A percentile compares a stretch with the other conserved stretches of the same genome.
Conservation (phyloP, 83 land plant genomes). For the Thuja plicata region DNA sequence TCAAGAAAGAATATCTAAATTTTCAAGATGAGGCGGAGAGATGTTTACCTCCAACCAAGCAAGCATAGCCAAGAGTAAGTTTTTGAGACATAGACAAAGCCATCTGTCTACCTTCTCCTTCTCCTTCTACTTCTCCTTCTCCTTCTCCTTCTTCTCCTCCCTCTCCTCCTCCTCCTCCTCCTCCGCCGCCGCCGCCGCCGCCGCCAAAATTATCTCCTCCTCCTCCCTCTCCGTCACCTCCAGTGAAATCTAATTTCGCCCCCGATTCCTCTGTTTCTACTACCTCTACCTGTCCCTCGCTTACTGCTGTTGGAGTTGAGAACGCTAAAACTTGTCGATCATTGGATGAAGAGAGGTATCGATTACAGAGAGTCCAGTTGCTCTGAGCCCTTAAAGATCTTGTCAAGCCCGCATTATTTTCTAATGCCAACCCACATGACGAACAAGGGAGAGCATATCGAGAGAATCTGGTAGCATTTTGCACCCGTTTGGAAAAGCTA, state of each 20-base stretch:
- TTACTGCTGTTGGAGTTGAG: not conserved
- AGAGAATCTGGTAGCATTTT: not conserved
- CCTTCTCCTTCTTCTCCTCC: conserved; percentile 11
- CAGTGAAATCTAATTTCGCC: not conserved
- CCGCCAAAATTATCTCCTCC: conserved; percentile 18
- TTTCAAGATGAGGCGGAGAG: not conserved
- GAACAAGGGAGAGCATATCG: not conserved
- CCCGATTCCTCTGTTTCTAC: not conserved
- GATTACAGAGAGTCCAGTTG: not conserved
- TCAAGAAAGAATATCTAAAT: not conserved
- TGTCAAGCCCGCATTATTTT: not conserved
- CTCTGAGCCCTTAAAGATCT: not conserved
- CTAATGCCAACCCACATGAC: not conserved
- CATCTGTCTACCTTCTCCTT: conserved; percentile 23
- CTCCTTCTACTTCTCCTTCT: not conserved
- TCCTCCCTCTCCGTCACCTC: conserved; percentile 13
- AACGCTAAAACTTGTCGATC: not conserved
- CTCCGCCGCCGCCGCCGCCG: conserved; percentile 21
- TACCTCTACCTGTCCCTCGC: not conserved
- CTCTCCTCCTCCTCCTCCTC: conserved; percentile 24
- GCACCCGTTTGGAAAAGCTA: not conserved
- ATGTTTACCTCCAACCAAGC: conserved; percentile 51
- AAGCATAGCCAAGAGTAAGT: conserved; percentile 61
- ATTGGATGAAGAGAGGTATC: not conserved
- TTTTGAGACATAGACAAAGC: conserved; percentile 59